These are phyloP conservation scores for Elsinoe australis DNA, from an alignment of 2,329 filamentous ascomycete genomes.

Conservation along the genomic window DNA sequence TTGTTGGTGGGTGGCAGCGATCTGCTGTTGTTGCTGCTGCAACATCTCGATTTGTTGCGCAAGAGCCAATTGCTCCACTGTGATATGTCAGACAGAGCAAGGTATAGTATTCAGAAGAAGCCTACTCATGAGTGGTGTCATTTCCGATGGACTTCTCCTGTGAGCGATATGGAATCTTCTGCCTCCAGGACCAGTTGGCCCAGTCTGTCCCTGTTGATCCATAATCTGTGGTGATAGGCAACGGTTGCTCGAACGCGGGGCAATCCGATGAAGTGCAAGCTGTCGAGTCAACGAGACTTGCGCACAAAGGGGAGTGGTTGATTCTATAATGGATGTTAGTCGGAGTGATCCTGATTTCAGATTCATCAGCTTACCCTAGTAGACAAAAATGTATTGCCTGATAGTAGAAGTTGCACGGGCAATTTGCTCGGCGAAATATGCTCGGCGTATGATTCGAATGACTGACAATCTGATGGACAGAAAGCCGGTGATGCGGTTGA, in stretches of 20 bases:
- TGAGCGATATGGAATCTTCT: slow-evolving; percentile 95
- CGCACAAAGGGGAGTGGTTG: slow-evolving; percentile 12
- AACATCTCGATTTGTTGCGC: slow-evolving; percentile 97
- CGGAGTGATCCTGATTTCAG: no score
- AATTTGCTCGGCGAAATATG: slow-evolving; percentile 11
- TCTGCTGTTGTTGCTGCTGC: slow-evolving; percentile 96
- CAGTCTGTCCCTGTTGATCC: slow-evolving; percentile 46
- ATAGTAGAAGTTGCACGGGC: slow-evolving; percentile 3
- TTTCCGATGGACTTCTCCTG: slow-evolving; percentile 90
- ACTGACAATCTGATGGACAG: slow-evolving; percentile 10
- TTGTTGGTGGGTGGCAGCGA: slow-evolving; percentile 92
- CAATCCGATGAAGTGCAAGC: slow-evolving; percentile 2
- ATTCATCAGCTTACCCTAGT: background rate
- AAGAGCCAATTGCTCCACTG: slow-evolving; percentile 95
- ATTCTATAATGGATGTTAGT: no score
- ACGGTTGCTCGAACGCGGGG: slow-evolving; percentile 10
- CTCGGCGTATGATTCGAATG: slow-evolving; percentile 7
- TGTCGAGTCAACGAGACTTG: slow-evolving; percentile 15
- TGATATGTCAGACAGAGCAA: slow-evolving; percentile 3
- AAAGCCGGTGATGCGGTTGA: slow-evolving; percentile 13
- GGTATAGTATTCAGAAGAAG: slow-evolving; percentile 29
- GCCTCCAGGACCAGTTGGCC: slow-evolving; percentile 61
- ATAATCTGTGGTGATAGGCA: slow-evolving; percentile 26
- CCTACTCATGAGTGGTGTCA: slow-evolving; percentile 97
- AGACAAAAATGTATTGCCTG: slow-evolving; percentile 7